Base-by-base conservation (phyloP, 2,329 filamentous ascomycete species). In the Dichotomopilus funicola region DNA sequence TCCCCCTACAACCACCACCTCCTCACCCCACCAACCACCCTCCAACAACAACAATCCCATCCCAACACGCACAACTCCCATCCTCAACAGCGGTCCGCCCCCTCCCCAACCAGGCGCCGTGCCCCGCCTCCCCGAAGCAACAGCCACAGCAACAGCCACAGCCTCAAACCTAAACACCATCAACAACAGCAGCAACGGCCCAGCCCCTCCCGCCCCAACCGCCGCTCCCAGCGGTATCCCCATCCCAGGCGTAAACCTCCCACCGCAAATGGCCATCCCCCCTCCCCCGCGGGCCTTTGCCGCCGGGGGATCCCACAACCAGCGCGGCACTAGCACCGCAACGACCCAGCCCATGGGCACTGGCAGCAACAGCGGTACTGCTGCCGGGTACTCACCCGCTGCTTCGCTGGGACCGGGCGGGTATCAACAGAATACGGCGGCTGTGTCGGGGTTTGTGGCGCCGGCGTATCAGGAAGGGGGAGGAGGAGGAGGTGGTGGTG, bases 51-150 rank as follows among this genome's bases (percentile, higher is more conserved):
- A 55, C 50, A 42, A 19, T 40, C 48, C 38, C 49, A 35, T 5
- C 6, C n/a, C 45, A 19, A 48, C 10, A 37, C 73, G 75, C 54
- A 73, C 76, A 55, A 76, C 61, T 67, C 12, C 81, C 81, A 46
- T 76, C 80, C 54, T n/a, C 73, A 75, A 55, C 72, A 75, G 55
- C 75, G 61, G 67, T 12, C 81, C 81, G 48, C 76, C 80, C 54
- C 70, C 76, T 59, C 81, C 82, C 35, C 80, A 84, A 61, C 81
- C 82, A 40, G 81, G 80, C 53, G 78, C 80, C 41, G 71, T 75
- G 44, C 81, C 82, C 41, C 71, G 45, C 69, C 77, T 49, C 62
- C 72, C 31, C 65, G 65, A 62, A 57, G 55, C 55, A 62, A 66
- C 78, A 1, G 45, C 12, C 19, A 37, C 62, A 54, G 50, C 55